Evolutionary conservation across 345 rosid genomes (phyloP).

Genomic region (Cardamine occulta): DNA sequence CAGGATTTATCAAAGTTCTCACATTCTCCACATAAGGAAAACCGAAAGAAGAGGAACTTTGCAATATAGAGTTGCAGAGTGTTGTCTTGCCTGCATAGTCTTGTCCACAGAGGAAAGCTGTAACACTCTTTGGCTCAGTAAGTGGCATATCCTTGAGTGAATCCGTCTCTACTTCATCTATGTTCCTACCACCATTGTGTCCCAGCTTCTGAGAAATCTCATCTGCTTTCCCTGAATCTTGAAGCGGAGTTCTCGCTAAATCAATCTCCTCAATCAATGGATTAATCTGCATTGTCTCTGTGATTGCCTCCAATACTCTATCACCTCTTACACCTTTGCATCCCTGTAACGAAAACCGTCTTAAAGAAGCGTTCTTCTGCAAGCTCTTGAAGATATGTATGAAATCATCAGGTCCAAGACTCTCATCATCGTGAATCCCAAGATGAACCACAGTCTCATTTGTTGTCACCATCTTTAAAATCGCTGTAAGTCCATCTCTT

Average conservation of each 20-base stretch:
- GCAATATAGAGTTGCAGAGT: slow-evolving; percentile 72
- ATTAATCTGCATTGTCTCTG: slow-evolving; percentile 80
- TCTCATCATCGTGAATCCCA: slow-evolving; percentile 72
- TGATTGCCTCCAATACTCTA: slow-evolving; percentile 61
- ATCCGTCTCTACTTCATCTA: slow-evolving; percentile 60
- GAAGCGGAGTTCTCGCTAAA: slow-evolving; percentile 78
- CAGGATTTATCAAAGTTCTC: slow-evolving; percentile 76
- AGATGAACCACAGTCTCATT: slow-evolving; percentile 69
- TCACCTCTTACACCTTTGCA: slow-evolving; percentile 90
- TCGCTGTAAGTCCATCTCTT: slow-evolving; percentile 78
- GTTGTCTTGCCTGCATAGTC: slow-evolving; percentile 92
- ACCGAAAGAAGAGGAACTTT: slow-evolving; percentile 67
- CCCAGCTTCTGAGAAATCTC: slow-evolving; percentile 77
- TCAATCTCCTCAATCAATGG: slow-evolving; percentile 88
- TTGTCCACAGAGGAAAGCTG: slow-evolving; percentile 94
- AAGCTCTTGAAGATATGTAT: slow-evolving; percentile 69
- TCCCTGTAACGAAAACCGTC: slow-evolving; percentile 76
- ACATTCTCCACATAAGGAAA: slow-evolving; percentile 81
- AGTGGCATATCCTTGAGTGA: slow-evolving; percentile 86
- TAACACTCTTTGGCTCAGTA: slow-evolving; percentile 76
- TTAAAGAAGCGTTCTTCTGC: slow-evolving; percentile 75
- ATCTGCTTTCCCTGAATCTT: slow-evolving; percentile 69
- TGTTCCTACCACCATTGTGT: slow-evolving; percentile 62
- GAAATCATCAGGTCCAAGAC: slow-evolving; percentile 76
- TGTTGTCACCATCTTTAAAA: slow-evolving; percentile 73